Percentiles rank a stretch among this genome's conserved stretches.
These are phyloP conservation scores for Fraxinus angustifolia DNA, from an alignment of 305 asterid species.

Conservation along the genomic window DNA sequence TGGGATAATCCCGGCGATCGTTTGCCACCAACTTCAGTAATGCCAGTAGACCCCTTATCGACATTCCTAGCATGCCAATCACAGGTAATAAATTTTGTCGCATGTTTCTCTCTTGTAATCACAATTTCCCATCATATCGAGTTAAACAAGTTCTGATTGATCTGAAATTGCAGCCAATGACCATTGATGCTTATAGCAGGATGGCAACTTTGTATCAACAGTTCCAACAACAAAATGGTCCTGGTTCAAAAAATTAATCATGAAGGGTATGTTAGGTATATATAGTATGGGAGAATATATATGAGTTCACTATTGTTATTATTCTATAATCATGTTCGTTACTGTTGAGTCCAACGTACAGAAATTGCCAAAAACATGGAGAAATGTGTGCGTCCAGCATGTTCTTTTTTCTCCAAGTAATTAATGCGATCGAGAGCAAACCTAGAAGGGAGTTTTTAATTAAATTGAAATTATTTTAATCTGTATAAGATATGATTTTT, in stretches of 20 bases:
- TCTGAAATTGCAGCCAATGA: constrained; percentile 50
- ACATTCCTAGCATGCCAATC: constrained; percentile 52
- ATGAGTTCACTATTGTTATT: not conserved
- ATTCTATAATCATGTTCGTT: not conserved
- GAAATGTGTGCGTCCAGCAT: not conserved
- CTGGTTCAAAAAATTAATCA: constrained; percentile 34
- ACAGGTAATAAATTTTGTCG: constrained; percentile 33
- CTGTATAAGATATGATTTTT: not conserved
- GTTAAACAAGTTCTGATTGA: not conserved
- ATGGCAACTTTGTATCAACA: constrained; percentile 71
- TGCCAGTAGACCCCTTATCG: constrained; percentile 40
- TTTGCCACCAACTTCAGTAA: constrained; percentile 21
- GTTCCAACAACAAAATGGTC: constrained; percentile 39
- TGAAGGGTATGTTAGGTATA: not conserved
- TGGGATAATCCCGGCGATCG: constrained; percentile 20
- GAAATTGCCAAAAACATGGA: not conserved
- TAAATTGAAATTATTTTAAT: not conserved
- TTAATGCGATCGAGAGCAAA: not conserved
- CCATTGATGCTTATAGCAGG: constrained; percentile 54
- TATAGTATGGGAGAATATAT: not conserved
- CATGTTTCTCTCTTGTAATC: not conserved
- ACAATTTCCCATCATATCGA: not conserved
- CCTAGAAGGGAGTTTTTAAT: not conserved
- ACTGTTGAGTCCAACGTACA: not conserved
- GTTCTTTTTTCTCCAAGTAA: not conserved